A percentile compares a stretch with the other conserved stretches of the same genome.
Evolutionary conservation across 352 stramenopile genomes (phyloP).

Genomic region (Pythium aristosporum): DNA sequence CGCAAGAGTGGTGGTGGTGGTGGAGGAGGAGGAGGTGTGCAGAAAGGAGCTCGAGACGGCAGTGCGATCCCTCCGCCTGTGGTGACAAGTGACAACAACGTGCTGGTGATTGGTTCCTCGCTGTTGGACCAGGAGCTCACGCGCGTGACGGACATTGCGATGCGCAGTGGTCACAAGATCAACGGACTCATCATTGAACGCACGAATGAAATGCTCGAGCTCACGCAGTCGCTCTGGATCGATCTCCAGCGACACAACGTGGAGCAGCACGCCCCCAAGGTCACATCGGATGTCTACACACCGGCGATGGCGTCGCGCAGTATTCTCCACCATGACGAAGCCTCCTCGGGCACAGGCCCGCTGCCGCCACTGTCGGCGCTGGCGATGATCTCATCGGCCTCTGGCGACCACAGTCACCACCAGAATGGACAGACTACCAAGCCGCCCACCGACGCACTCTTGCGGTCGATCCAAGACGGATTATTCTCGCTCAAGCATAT

Average conservation of each 20-base stretch:
- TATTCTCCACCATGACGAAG: slow-evolving; percentile 31
- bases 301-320: slow-evolving; percentile 10
- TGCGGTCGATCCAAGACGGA: slow-evolving; percentile 56
- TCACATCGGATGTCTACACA: neutral
- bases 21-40: neutral
- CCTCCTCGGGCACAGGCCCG: slow-evolving; percentile 26
- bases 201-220: slow-evolving; percentile 71
- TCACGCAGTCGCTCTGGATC: slow-evolving; percentile 47
- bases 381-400: slow-evolving; percentile 35
- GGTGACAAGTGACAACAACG: neutral
- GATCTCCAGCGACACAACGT: slow-evolving; percentile 43
- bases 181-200: slow-evolving; percentile 76
- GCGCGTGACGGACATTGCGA: slow-evolving; percentile 68
- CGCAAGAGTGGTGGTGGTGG: slow-evolving; percentile 7
- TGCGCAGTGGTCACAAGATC: slow-evolving; percentile 67
- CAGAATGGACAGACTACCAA: slow-evolving; percentile 16
- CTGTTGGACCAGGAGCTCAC: slow-evolving; percentile 47
- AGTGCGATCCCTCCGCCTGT: neutral
- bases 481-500: slow-evolving; percentile 70
- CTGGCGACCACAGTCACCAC: slow-evolving; percentile 10
- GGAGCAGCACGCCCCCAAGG: neutral
- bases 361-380: slow-evolving; percentile 31
- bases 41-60: slow-evolving; percentile 14
- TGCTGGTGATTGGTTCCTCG: neutral
- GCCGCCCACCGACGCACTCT: slow-evolving; percentile 20